phyloP scores from a whole-genome alignment of 1,284 basidiomycete species.

The Trametes polyzona region DNA sequence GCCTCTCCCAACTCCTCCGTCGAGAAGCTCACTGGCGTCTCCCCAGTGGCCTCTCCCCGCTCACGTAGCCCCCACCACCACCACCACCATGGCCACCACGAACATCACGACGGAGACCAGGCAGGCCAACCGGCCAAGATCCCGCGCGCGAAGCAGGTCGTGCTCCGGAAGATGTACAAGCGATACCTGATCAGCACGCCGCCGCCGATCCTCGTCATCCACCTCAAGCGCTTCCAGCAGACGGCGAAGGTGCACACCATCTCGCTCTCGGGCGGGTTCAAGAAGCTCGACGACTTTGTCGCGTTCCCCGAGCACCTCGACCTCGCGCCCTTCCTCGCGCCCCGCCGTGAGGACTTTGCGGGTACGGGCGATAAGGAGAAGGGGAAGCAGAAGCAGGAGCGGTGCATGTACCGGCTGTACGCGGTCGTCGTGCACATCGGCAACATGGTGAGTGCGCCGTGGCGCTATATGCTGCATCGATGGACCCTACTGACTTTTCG shows the following conservation, averaged over 20 bases:
- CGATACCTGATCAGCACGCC: constrained; percentile 88
- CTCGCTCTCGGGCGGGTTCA: constrained; percentile 66
- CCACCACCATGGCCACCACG: too few species aligned
- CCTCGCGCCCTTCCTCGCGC: constrained; percentile 84
- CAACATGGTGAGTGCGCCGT: constrained; percentile 68
- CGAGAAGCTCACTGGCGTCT: constrained; percentile 29
- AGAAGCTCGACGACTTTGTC: constrained; percentile 88
- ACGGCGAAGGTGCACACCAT: constrained; percentile 51
- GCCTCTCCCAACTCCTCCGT: constrained; percentile 37
- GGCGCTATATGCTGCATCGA: constrained; percentile 5
- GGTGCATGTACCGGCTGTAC: constrained; percentile 74
- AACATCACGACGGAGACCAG: not conserved
- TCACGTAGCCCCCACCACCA: too few species aligned
- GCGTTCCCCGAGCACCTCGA: constrained; percentile 89
- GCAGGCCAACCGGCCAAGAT: constrained; percentile 29
- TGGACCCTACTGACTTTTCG: constrained; percentile 10
- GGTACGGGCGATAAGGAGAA: constrained; percentile 24
- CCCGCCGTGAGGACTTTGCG: constrained; percentile 74
- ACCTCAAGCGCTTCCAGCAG: constrained; percentile 94
- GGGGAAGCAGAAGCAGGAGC: constrained; percentile 42
- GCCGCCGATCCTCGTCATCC: constrained; percentile 89
- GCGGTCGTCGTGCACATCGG: constrained; percentile 93
- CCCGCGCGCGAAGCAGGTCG: constrained; percentile 59
- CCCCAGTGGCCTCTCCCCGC: constrained; percentile 18
- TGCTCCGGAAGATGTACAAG: constrained; percentile 88